A percentile compares a stretch with the other conserved stretches of the same genome.
phyloP scores from a whole-genome alignment of 2,329 filamentous ascomycete genomes.

The Teratosphaeria zuluensis region DNA sequence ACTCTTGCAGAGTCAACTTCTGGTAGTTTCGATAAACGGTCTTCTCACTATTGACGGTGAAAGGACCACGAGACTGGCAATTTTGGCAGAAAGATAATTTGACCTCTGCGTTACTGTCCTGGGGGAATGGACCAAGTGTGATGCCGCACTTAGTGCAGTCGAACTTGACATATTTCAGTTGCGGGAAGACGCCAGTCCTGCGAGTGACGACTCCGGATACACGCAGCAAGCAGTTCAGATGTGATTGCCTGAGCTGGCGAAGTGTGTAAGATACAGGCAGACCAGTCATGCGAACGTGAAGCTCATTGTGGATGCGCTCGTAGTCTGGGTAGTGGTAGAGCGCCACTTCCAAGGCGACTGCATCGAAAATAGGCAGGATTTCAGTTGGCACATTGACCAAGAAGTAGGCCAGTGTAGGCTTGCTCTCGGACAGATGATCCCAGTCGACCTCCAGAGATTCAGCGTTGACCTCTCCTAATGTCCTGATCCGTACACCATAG shows the following conservation, averaged over 20 bases:
- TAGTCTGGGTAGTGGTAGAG: conserved; percentile 96
- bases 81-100: conserved; percentile 94
- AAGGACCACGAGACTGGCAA: conserved; percentile 90
- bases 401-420: conserved; percentile 92
- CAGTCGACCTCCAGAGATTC: conserved; percentile 96
- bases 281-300: conserved; percentile 93
- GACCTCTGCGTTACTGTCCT: conserved; percentile 92
- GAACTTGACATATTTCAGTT: conserved; percentile 97
- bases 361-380: conserved; percentile 90
- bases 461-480: conserved; percentile 92
- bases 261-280: conserved; percentile 91
- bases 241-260: conserved; percentile 85
- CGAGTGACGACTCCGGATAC: conserved; percentile 94
- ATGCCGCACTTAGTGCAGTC: conserved; percentile 89
- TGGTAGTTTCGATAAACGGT: conserved; percentile 98
- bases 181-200: conserved; percentile 89
- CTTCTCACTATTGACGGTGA: conserved; percentile 92
- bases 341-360: conserved; percentile 93
- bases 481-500: conserved; percentile 88
- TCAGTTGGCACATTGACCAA: conserved; percentile 92
- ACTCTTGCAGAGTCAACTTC: conserved; percentile 93
- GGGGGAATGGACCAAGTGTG: conserved; percentile 90
- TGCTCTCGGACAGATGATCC: conserved; percentile 78
- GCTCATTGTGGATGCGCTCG: conserved; percentile 92
- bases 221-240: conserved; percentile 89